Evolutionary conservation across 495 filamentous ascomycete genomes (phyloP).

Genomic region (Penicillium tannophilum): DNA sequence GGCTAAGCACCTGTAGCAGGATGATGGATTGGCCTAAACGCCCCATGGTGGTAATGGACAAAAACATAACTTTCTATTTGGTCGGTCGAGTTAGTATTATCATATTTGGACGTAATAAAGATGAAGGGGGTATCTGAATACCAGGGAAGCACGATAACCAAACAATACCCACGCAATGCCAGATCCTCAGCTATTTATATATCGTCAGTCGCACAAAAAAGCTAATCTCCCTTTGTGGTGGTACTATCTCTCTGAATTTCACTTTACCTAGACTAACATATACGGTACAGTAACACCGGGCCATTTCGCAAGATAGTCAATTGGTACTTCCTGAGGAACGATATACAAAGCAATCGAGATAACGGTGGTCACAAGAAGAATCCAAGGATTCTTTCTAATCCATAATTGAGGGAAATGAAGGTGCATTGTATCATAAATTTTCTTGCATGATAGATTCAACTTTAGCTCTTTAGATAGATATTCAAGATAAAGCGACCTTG

Average conservation of each 20-base stretch:
- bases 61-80: background rate
- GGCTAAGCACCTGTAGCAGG: background rate
- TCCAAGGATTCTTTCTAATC: too few species aligned
- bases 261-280: background rate
- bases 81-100: background rate
- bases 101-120: background rate
- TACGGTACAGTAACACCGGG: background rate
- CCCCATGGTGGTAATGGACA: background rate
- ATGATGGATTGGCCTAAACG: background rate
- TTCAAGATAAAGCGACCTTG: background rate
- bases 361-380: too few species aligned
- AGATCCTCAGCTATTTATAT: background rate
- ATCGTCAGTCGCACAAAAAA: background rate
- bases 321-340: background rate
- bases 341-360: background rate
- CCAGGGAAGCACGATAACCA: background rate
- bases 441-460: too few species aligned
- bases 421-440: too few species aligned
- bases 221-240: background rate
- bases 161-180: background rate
- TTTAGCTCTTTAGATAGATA: too few species aligned
- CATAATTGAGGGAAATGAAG: too few species aligned
- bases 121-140: background rate
- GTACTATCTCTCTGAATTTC: background rate
- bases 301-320: background rate